A percentile compares a stretch with the other conserved stretches of the same genome.
These are phyloP conservation scores for Toxicodendron radicans DNA, from an alignment of 345 rosid genomes.

Conservation along the genomic window DNA sequence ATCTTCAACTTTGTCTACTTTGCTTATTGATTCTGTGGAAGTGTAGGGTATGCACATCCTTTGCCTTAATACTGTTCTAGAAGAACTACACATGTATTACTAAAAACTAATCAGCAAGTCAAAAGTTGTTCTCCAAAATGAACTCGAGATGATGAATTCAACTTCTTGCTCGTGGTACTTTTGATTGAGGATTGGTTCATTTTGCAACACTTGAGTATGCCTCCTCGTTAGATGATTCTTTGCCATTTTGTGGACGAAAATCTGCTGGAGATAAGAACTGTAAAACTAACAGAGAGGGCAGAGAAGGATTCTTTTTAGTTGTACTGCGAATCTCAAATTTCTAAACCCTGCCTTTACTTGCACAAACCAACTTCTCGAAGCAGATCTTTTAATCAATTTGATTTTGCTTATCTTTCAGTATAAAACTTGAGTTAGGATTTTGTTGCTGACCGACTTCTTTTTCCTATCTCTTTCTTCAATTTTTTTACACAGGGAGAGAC, in stretches of 20 bases:
- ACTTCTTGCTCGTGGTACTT: not conserved
- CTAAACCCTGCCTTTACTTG: not conserved
- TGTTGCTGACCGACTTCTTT: not conserved
- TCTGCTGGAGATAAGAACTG: not conserved
- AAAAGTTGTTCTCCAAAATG: conserved; percentile 1
- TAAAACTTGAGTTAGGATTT: not conserved
- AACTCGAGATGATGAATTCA: not conserved
- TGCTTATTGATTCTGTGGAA: not conserved
- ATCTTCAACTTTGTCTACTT: not conserved
- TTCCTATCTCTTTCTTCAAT: not conserved
- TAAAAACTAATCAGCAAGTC: not conserved
- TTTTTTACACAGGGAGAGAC: conserved; percentile 72
- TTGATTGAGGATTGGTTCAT: not conserved
- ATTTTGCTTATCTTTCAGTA: not conserved
- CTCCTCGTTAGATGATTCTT: not conserved
- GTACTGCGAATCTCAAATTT: not conserved
- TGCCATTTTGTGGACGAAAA: not conserved
- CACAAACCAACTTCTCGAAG: not conserved
- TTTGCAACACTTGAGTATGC: not conserved
- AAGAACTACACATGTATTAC: not conserved
- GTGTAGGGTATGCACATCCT: not conserved
- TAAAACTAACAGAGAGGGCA: no score
- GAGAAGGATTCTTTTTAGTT: not conserved
- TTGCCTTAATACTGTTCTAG: not conserved
- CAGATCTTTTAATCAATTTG: not conserved